A percentile compares a stretch with the other conserved stretches of the same genome.
phyloP scores from a whole-genome alignment of 441 rosid genomes.

The Flueggea neowawraea region DNA sequence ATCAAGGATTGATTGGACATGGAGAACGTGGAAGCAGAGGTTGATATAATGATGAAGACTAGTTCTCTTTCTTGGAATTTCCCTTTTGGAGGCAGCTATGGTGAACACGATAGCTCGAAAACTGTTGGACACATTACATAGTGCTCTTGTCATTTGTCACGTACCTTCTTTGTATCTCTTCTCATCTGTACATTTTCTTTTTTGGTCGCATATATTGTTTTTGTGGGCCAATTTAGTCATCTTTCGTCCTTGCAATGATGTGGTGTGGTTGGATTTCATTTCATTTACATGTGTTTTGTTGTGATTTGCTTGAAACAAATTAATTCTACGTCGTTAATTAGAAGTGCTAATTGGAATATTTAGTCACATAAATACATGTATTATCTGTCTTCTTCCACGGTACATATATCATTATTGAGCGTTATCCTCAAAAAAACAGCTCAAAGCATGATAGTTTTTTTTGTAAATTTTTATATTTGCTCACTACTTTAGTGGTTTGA shows the following conservation, averaged over 20 bases:
- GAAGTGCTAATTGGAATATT: no score
- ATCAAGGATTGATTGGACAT: neutral
- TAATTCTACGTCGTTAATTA: neutral
- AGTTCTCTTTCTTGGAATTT: conserved; percentile 21
- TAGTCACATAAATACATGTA: no score
- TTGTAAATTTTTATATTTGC: no score
- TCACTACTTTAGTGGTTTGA: no score
- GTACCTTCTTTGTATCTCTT: neutral
- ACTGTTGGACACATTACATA: neutral
- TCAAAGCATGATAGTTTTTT: no score
- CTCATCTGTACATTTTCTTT: no score
- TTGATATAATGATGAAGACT: neutral
- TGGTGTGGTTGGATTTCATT: neutral
- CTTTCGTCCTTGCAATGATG: neutral
- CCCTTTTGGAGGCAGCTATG: conserved; percentile 22
- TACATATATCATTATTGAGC: no score
- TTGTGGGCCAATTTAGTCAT: neutral
- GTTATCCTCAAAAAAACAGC: no score
- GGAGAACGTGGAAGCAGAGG: neutral
- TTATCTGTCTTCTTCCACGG: no score
- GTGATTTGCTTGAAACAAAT: neutral
- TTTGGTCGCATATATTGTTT: neutral
- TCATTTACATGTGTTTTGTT: neutral
- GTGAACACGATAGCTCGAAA: neutral
- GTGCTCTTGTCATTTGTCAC: neutral